phyloP scores from a whole-genome alignment of 1,284 basidiomycete genomes.

The Ustilago tritici region DNA sequence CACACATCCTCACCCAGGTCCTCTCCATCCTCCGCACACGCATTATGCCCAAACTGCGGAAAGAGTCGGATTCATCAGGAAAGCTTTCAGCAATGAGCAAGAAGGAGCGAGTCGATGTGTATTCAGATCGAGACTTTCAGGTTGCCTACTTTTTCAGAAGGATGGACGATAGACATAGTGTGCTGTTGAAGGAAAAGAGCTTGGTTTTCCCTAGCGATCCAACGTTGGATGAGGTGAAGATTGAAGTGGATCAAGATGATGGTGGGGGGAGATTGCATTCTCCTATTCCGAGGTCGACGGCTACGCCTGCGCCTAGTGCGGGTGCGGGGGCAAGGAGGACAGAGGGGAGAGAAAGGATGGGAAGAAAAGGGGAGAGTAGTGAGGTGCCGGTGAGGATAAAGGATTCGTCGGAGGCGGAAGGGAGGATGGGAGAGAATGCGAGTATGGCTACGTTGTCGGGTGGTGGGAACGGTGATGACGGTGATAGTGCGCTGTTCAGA shows the following conservation, averaged over 20 bases:
- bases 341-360: background rate
- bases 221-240: conserved; percentile 37
- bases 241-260: conserved; percentile 40
- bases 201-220: conserved; percentile 42
- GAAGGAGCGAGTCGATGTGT: conserved; percentile 69
- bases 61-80: conserved; percentile 62
- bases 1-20: conserved; percentile 51
- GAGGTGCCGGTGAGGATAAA: conserved; percentile 35
- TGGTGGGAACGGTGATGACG: conserved; percentile 24
- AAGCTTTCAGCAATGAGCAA: conserved; percentile 62
- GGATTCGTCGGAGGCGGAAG: conserved; percentile 37
- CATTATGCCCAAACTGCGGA: conserved; percentile 67
- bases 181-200: conserved; percentile 64
- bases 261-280: conserved; percentile 53
- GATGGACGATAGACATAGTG: conserved; percentile 68
- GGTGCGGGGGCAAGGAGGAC: background rate
- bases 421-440: conserved; percentile 5
- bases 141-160: conserved; percentile 70
- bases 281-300: conserved; percentile 36
- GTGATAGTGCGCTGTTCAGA: conserved; percentile 23
- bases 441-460: conserved; percentile 28
- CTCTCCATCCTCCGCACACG: conserved; percentile 64
- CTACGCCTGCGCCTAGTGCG: conserved; percentile 14
- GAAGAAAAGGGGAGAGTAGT: conserved; percentile 20
- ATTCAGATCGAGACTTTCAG: conserved; percentile 64